phyloP scores from a whole-genome alignment of 371 early-diverging fungal species.

The Ordospora colligata region DNA sequence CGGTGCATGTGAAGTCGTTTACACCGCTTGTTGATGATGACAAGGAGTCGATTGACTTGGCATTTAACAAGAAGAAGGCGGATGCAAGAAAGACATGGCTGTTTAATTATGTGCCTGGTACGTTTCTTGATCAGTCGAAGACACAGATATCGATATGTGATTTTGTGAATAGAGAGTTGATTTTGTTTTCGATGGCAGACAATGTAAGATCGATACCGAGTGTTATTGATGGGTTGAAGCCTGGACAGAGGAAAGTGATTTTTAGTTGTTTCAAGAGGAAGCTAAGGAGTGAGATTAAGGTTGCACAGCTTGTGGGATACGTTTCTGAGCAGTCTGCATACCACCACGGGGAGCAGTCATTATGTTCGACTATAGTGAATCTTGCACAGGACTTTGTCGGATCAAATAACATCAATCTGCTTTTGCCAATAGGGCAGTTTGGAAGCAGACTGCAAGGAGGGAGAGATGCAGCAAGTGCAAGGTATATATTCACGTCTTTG shows the following conservation, averaged over 20 bases:
- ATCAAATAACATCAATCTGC: constrained; percentile 78
- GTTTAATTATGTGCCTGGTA: constrained; percentile 73
- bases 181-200: constrained; percentile 91
- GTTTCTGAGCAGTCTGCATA: constrained; percentile 84
- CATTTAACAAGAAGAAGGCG: constrained; percentile 90
- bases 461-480: constrained; percentile 87
- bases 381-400: constrained; percentile 96
- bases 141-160: constrained; percentile 72
- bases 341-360: constrained; percentile 89
- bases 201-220: constrained; percentile 91
- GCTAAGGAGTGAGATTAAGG: constrained; percentile 75
- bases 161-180: constrained; percentile 92
- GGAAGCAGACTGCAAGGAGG: constrained; percentile 89
- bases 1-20: constrained; percentile 78
- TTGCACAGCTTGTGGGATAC: constrained; percentile 83
- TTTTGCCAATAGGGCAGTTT: constrained; percentile 86
- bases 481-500: constrained; percentile 87
- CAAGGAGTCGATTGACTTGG: constrained; percentile 78
- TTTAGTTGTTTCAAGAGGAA: constrained; percentile 83
- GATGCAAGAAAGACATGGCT: constrained; percentile 94
- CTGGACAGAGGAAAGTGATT: constrained; percentile 92
- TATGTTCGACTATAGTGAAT: constrained; percentile 79
- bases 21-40: constrained; percentile 65
- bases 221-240: constrained; percentile 94
- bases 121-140: constrained; percentile 76